Evolutionary conservation across 768 basidiomycete genomes (phyloP).

Genomic region (Mycena amicta): DNA sequence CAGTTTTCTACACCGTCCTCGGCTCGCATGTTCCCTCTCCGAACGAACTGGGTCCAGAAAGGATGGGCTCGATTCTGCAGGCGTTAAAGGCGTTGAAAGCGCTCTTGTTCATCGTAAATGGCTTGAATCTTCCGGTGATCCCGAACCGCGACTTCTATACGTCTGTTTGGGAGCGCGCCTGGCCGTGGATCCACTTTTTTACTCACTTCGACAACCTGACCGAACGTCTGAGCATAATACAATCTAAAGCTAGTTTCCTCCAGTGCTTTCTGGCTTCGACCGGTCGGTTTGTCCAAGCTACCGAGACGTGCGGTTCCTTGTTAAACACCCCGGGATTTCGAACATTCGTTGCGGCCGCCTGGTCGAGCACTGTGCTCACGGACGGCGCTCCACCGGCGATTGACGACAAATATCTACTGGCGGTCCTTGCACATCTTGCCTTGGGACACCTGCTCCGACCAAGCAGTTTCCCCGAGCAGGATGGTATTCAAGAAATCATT

Average conservation of each 20-base stretch:
- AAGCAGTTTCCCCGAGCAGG: background rate
- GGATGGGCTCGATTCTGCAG: background rate
- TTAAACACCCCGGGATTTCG: background rate
- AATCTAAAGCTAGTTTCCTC: background rate
- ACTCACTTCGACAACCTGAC: background rate
- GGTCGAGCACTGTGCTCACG: background rate
- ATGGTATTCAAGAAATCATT: background rate
- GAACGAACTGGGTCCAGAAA: background rate
- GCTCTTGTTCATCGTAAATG: background rate
- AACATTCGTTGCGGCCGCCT: background rate
- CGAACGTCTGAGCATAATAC: no score
- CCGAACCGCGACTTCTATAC: background rate
- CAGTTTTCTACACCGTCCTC: background rate
- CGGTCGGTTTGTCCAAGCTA: background rate
- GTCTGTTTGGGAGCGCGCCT: background rate
- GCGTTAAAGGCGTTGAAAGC: background rate
- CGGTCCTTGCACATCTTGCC: background rate
- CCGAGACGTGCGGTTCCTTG: background rate
- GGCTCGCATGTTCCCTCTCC: background rate
- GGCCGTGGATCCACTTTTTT: background rate
- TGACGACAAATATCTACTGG: no score
- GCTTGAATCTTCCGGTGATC: background rate
- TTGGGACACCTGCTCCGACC: background rate
- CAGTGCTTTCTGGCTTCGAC: background rate
- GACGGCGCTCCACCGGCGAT: background rate